Conservation (phyloP, 2,329 filamentous ascomycete genomes). For the Apiospora pterosperma region DNA sequence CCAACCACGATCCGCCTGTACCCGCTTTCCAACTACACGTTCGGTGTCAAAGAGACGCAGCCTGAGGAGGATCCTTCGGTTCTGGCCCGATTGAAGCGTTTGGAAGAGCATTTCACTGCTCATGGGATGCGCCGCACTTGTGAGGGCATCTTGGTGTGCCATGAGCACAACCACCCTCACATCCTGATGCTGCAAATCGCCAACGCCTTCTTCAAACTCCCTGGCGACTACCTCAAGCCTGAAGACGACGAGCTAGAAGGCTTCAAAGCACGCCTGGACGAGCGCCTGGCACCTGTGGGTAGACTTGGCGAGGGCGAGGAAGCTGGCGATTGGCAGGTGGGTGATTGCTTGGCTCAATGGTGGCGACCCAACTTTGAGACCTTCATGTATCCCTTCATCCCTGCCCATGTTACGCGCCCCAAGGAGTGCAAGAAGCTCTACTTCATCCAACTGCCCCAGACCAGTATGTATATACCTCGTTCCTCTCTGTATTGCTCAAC, state of each 20-base stretch:
- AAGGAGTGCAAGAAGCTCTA: conserved; percentile 99
- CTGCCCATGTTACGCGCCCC: conserved; percentile 89
- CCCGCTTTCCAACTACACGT: conserved; percentile 97
- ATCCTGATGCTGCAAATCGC: conserved; percentile 99
- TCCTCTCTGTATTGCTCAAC: background rate
- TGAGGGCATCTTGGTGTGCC: conserved; percentile 94
- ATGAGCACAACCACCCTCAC: conserved; percentile 98
- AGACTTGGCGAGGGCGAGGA: conserved; percentile 82
- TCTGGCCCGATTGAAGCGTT: conserved; percentile 81
- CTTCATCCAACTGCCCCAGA: conserved; percentile 89
- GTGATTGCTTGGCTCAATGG: conserved; percentile 95
- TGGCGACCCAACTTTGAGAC: conserved; percentile 99
- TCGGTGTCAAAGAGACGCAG: conserved; percentile 96
- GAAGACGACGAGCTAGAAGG: conserved; percentile 89
- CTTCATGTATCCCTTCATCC: conserved; percentile 99
- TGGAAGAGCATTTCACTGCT: conserved; percentile 91
- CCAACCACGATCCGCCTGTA: conserved; percentile 87
- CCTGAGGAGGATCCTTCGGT: conserved; percentile 97
- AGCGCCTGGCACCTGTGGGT: conserved; percentile 89
- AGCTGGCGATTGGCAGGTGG: conserved; percentile 84
- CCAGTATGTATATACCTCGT: conserved; percentile 57
- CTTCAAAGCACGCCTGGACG: conserved; percentile 92
- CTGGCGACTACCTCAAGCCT: conserved; percentile 87
- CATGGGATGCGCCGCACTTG: conserved; percentile 97
- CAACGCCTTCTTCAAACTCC: conserved; percentile 98